A percentile compares a stretch with the other conserved stretches of the same genome.
phyloP scores from a whole-genome alignment of 129 eudicot genomes.

The Pulicaria dysenterica region DNA sequence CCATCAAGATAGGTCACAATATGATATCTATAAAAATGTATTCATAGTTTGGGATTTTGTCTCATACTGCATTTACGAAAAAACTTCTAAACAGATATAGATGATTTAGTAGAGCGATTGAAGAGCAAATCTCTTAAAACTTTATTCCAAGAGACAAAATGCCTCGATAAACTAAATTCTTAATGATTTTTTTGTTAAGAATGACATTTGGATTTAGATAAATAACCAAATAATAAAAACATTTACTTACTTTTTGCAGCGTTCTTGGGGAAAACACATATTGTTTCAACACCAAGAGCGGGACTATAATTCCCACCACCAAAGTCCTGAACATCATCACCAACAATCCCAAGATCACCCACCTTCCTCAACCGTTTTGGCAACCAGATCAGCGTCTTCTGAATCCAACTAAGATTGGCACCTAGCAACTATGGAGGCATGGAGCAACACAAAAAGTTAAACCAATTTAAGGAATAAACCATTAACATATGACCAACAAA shows the following conservation, averaged over 20 bases:
- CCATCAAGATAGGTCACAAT: too few species aligned
- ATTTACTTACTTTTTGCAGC: slow-evolving; percentile 57
- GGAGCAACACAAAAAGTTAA: slow-evolving; percentile 21
- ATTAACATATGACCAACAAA: neutral
- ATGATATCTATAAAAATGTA: too few species aligned
- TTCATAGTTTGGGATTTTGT: too few species aligned
- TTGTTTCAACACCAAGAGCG: slow-evolving; percentile 86
- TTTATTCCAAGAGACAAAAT: too few species aligned
- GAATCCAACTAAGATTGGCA: slow-evolving; percentile 70
- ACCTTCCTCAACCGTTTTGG: slow-evolving; percentile 59
- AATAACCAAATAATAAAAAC: neutral
- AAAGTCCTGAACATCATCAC: slow-evolving; percentile 75
- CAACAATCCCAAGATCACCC: slow-evolving; percentile 83
- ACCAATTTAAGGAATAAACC: neutral
- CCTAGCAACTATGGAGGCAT: slow-evolving; percentile 75
- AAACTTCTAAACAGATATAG: too few species aligned
- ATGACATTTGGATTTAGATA: neutral
- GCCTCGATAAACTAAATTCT: neutral
- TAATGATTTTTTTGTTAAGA: neutral
- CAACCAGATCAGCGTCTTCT: slow-evolving; percentile 49
- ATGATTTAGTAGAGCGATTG: too few species aligned
- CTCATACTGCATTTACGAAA: too few species aligned
- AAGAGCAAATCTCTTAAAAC: too few species aligned
- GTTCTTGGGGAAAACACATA: slow-evolving; percentile 88
- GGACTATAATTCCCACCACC: slow-evolving; percentile 64